Evolutionary conservation across 345 rosid species (phyloP), one percentile per base, ranked within the genome.

Genomic region (Carallia brachiata): DNA sequence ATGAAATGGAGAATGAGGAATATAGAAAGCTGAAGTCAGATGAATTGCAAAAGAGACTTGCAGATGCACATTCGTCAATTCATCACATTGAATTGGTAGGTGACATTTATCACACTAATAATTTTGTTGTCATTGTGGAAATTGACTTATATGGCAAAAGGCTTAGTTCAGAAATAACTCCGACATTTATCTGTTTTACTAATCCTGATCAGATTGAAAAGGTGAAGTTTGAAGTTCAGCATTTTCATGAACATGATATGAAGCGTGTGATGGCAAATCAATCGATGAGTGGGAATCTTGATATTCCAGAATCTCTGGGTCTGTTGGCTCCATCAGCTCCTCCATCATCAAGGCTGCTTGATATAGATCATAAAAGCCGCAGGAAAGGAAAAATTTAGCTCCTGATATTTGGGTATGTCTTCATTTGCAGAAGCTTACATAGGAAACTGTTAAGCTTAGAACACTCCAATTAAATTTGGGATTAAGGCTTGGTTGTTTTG

Each of bases 1-100:
- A 88, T 70, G 85, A 87, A 85, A 83, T 89, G 89, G 99, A 95
- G 84, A 95, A 92, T 73, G 97, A 89, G 77, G 99, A 92, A 64
- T 88, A 84, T 78, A 78, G 79, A 62, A 84, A 74, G 67, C 88
- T 87, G 74, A 90, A 86, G 86, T 70, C 72, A 59, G 94, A 86
- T 68, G 99, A 90, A 63, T 83, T 92, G 80, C 97, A 95, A 77
- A 82, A 73, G 75, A 88, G 84, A 77, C 92, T 95, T 47, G 90
- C 87, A n/a, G 97, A 95, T 80, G 91, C 98, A 12, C 89, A 80
- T 59, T 88, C 98, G 58, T 92, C 99, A 16, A 86, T 90, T 19
- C 84, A 87, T 77, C 99, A 95, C 76, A 80, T 92, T 73, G 98
- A 90, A 81, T 79, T 92, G 76, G 98, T 94, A 50, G 18, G 47